Evolutionary conservation across 164 flowering plant genomes (phyloP).

Genomic region (Litsea cubeba): DNA sequence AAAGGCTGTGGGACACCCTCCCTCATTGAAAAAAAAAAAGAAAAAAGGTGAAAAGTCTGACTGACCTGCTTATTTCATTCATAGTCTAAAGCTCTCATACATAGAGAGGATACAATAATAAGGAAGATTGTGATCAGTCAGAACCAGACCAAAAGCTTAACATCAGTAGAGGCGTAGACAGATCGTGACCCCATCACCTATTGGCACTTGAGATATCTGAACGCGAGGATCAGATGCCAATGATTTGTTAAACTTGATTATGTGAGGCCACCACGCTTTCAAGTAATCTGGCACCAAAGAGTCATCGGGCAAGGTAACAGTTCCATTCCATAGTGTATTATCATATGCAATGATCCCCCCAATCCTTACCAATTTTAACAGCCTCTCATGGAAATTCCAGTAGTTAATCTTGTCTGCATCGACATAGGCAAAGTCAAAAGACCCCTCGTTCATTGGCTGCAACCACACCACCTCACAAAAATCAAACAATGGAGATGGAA

Average conservation of each 20-base stretch:
- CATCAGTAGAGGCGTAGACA: slow-evolving; percentile 13
- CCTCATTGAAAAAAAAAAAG: no score
- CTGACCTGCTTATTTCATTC: no score
- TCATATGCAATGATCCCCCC: slow-evolving; percentile 23
- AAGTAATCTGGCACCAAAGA: neutral
- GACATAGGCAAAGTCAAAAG: slow-evolving; percentile 20
- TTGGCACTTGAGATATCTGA: slow-evolving; percentile 15
- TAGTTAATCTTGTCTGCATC: slow-evolving; percentile 25
- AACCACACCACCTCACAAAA: neutral
- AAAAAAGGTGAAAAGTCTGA: no score
- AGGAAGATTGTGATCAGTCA: no score
- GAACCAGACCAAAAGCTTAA: no score
- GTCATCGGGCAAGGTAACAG: slow-evolving; percentile 9
- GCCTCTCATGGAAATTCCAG: slow-evolving; percentile 14
- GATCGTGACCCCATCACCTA: slow-evolving; percentile 21
- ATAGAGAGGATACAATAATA: no score
- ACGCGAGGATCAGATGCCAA: slow-evolving; percentile 19
- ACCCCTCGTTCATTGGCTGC: slow-evolving; percentile 10
- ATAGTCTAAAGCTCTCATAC: no score
- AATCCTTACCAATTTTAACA: slow-evolving; percentile 18
- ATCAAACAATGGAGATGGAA: no score
- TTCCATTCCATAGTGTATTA: slow-evolving; percentile 19
- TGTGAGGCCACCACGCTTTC: neutral
- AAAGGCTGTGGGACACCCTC: no score
- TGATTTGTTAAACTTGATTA: slow-evolving; percentile 11